phyloP scores from a whole-genome alignment of 257 asterid genomes.

The Cynanchum wilfordii region DNA sequence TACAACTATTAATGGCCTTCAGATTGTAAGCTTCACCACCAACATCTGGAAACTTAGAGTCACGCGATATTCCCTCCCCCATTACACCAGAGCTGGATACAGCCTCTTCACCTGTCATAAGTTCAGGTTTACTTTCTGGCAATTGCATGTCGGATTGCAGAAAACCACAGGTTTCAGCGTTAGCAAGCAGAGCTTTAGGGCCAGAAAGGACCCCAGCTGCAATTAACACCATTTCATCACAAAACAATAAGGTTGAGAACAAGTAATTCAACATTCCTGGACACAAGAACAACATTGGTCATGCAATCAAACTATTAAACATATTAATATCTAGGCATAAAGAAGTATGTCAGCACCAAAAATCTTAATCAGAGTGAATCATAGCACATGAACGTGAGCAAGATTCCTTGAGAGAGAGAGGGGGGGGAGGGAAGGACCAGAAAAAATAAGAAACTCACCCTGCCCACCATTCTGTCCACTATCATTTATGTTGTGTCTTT shows the following conservation, averaged over 20 bases:
- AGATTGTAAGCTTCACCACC: conserved; percentile 26
- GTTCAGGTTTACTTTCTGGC: conserved; percentile 5
- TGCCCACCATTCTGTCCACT: conserved; percentile 16
- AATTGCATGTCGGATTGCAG: conserved; percentile 3
- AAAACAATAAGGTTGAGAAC: neutral
- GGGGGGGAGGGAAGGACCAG: neutral
- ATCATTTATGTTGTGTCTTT: conserved; percentile 13
- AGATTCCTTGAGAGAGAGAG: neutral
- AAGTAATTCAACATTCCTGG: neutral
- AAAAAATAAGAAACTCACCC: conserved; percentile 25
- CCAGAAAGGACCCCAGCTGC: conserved; percentile 24
- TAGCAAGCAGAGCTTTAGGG: conserved; percentile 7
- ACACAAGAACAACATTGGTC: neutral
- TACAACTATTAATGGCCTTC: conserved; percentile 24
- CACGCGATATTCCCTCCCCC: conserved; percentile 30
- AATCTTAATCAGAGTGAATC: neutral
- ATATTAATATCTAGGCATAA: neutral
- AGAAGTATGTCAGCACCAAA: neutral
- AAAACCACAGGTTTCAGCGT: neutral
- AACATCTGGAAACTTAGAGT: conserved; percentile 21
- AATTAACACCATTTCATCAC: conserved; percentile 15
- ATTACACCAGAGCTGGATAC: conserved; percentile 32
- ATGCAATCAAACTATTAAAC: neutral
- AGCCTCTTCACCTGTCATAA: conserved; percentile 35
- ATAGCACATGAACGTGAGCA: conserved; percentile 8